Evolutionary conservation across 441 rosid species (phyloP).

Genomic region (Syzygium malaccense): DNA sequence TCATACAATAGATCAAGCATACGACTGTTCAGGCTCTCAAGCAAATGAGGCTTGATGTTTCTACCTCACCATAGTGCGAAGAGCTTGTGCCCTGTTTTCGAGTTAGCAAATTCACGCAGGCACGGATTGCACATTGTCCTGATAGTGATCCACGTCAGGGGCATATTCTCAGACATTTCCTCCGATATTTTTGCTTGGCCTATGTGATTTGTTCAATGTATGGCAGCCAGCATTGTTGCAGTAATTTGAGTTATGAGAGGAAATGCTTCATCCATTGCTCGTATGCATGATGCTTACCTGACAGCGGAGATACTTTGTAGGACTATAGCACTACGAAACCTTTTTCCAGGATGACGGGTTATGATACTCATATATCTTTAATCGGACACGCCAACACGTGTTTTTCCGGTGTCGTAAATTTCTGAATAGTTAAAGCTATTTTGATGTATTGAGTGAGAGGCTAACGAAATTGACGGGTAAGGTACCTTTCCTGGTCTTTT

Average conservation of each 20-base stretch:
- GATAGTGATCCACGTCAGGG: background rate
- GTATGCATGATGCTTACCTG: background rate
- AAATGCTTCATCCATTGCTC: background rate
- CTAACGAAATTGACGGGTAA: no score
- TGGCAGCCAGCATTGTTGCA: background rate
- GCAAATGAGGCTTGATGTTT: background rate
- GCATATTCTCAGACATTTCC: background rate
- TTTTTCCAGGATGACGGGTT: no score
- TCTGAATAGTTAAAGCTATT: background rate
- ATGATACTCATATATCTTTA: background rate
- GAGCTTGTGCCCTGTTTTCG: background rate
- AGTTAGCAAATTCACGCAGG: background rate
- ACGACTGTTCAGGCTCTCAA: constrained; percentile 22
- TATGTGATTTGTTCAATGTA: background rate
- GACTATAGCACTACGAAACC: background rate
- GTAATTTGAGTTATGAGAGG: background rate
- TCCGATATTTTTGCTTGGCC: background rate
- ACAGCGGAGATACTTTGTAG: background rate
- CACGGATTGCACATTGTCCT: background rate
- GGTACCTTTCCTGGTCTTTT: no score
- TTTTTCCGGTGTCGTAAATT: background rate
- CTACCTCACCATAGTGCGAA: background rate
- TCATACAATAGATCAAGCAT: constrained; percentile 56
- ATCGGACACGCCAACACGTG: no score
- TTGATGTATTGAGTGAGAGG: no score